A percentile compares a stretch with the other conserved stretches of the same genome.
Conservation (phyloP, 495 filamentous ascomycete genomes). For the Ascobolus immersus region DNA sequence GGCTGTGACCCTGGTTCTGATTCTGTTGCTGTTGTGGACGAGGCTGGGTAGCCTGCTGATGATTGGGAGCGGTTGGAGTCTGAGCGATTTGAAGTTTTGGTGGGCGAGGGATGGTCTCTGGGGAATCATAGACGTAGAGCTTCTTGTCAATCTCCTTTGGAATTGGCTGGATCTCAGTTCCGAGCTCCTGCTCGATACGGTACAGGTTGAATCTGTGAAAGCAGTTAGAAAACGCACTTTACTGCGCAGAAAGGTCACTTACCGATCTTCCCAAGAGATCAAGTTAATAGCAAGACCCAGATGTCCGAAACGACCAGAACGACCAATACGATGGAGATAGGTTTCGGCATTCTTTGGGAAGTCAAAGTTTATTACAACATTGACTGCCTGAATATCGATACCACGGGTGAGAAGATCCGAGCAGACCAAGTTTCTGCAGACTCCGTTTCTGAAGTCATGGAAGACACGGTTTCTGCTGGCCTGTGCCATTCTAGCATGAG, state of each 20-base stretch:
- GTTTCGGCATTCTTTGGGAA: constrained; percentile 99
- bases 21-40: constrained; percentile 8
- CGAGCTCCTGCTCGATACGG: constrained; percentile 90
- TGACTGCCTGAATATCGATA: constrained; percentile 98
- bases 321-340: constrained; percentile 93
- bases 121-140: constrained; percentile 91
- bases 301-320: constrained; percentile 91
- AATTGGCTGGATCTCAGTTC: constrained; percentile 91
- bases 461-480: constrained; percentile 92
- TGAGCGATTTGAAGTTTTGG: constrained; percentile 12
- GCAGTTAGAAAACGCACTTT: constrained; percentile 5
- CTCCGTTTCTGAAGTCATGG: constrained; percentile 94
- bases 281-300: constrained; percentile 94
- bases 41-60: constrained; percentile 11
- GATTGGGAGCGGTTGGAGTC: constrained; percentile 19
- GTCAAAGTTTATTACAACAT: constrained; percentile 99
- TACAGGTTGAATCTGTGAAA: constrained; percentile 58
- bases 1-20: constrained; percentile 9
- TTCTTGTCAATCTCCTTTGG: constrained; percentile 88
- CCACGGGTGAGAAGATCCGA: constrained; percentile 92
- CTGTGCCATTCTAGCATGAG: constrained; percentile 95
- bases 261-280: constrained; percentile 94
- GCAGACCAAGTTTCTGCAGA: constrained; percentile 92
- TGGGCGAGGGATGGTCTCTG: constrained; percentile 77
- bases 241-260: neutral